Conservation (phyloP, 2,329 filamentous ascomycete species). For the Aspergillus pseudoglaucus region DNA sequence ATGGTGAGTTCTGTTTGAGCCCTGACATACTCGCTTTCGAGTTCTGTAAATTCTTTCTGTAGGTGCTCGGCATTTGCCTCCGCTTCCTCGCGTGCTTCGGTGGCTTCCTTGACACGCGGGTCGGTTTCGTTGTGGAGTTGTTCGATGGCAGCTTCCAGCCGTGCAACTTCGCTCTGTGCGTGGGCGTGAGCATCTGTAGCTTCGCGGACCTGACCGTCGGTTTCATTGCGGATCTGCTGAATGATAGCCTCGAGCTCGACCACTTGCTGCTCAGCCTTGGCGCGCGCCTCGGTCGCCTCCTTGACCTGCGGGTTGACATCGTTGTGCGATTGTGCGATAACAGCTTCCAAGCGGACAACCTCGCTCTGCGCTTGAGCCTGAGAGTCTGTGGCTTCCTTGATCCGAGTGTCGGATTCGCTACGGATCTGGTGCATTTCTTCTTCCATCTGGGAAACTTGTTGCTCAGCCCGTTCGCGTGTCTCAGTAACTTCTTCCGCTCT, state of each 20-base stretch:
- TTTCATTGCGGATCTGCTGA: constrained; percentile 16
- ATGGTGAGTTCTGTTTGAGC: constrained; percentile 79
- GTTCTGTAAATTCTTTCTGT: constrained; percentile 45
- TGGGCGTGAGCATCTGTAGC: constrained; percentile 12
- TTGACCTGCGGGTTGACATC: constrained; percentile 13
- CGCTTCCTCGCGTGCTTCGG: constrained; percentile 23
- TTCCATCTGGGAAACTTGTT: constrained; percentile 10
- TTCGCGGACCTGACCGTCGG: constrained; percentile 16
- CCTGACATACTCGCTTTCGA: constrained; percentile 59
- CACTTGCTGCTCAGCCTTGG: constrained; percentile 22
- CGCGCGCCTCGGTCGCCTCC: constrained; percentile 18
- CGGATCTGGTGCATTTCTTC: constrained; percentile 10
- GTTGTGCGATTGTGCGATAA: constrained; percentile 29
- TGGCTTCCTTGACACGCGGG: constrained; percentile 21
- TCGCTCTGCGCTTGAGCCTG: constrained; percentile 19
- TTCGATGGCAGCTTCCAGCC: constrained; percentile 20
- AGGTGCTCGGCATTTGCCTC: constrained; percentile 35
- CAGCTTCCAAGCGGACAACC: constrained; percentile 19
- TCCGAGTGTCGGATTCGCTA: constrained; percentile 8
- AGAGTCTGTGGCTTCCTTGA: constrained; percentile 13
- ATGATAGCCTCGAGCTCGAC: constrained; percentile 21
- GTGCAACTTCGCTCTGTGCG: constrained; percentile 15
- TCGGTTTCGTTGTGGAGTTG: constrained; percentile 29
- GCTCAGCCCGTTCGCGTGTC: constrained; percentile 12
- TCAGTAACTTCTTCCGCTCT: constrained; percentile 10